Conservation (phyloP, 2,329 filamentous ascomycete genomes). For the Alternaria tenuissima region DNA sequence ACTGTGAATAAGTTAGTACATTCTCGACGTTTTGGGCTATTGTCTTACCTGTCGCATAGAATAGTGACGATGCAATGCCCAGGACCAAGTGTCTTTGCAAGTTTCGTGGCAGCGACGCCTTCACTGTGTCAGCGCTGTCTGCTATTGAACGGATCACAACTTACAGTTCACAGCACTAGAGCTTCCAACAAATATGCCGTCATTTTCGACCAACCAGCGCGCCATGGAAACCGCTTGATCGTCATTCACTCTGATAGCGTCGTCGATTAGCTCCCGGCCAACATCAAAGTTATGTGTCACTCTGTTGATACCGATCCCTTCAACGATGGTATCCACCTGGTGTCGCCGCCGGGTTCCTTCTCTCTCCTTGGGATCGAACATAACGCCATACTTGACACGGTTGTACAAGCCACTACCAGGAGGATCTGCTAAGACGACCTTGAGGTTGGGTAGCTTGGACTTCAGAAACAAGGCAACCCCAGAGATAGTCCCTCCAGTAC, state of each 20-base stretch:
- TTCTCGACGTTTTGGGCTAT: not conserved
- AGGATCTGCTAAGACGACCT: conserved; percentile 87
- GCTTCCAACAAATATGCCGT: conserved; percentile 93
- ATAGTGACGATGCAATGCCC: conserved; percentile 76
- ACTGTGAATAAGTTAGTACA: conserved; percentile 34
- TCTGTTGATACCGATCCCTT: conserved; percentile 94
- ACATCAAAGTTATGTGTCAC: conserved; percentile 93
- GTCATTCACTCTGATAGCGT: conserved; percentile 88
- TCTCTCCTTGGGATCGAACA: conserved; percentile 88
- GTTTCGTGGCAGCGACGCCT: conserved; percentile 73
- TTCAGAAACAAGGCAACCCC: conserved; percentile 88
- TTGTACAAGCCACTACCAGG: conserved; percentile 95
- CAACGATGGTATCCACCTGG: conserved; percentile 95
- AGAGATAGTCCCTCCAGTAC: conserved; percentile 91
- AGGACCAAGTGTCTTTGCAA: conserved; percentile 71
- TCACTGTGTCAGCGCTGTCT: conserved; percentile 22
- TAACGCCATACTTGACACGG: conserved; percentile 89
- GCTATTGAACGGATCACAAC: conserved; percentile 35
- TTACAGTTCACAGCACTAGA: conserved; percentile 94
- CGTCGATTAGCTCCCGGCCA: conserved; percentile 84
- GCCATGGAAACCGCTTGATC: conserved; percentile 92
- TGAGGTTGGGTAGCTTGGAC: conserved; percentile 68
- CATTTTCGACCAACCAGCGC: conserved; percentile 93
- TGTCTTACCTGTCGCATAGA: conserved; percentile 70
- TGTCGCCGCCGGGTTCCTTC: conserved; percentile 89